A percentile compares a stretch with the other conserved stretches of the same genome.
phyloP scores from a whole-genome alignment of 129 eudicot species.

The Arctium lappa region DNA sequence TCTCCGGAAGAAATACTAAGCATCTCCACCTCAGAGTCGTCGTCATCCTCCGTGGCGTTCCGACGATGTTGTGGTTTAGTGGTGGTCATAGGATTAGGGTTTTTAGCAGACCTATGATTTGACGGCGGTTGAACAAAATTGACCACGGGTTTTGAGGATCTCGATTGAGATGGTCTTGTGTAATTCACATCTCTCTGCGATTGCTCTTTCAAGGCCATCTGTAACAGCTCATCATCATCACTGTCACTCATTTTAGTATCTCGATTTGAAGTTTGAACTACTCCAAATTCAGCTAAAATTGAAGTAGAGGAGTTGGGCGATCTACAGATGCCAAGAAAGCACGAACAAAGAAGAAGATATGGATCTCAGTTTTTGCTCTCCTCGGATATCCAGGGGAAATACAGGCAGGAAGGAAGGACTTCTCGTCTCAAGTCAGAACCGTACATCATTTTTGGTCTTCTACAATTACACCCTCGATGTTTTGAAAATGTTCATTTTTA shows the following conservation, averaged over 20 bases:
- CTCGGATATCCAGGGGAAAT: not conserved
- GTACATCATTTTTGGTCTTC: not conserved
- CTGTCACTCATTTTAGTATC: constrained; percentile 56
- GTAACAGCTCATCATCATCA: constrained; percentile 91
- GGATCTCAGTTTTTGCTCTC: constrained; percentile 24
- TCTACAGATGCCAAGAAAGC: not conserved
- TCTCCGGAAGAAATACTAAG: constrained; percentile 94
- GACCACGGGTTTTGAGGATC: constrained; percentile 61
- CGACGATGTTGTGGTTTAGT: constrained; percentile 33
- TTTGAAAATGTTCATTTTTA: not conserved
- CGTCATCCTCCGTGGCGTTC: constrained; percentile 68
- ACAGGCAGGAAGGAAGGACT: constrained; percentile 8
- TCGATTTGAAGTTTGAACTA: constrained; percentile 4
- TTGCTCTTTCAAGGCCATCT: constrained; percentile 86
- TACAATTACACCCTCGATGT: not conserved
- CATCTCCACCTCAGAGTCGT: constrained; percentile 94
- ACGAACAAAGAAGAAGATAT: not conserved
- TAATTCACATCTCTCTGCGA: constrained; percentile 70
- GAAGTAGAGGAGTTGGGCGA: not conserved
- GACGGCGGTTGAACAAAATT: constrained; percentile 85
- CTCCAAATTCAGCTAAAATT: constrained; percentile 1
- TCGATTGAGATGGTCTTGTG: constrained; percentile 47
- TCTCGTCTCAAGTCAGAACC: constrained; percentile 7
- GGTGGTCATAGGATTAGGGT: constrained; percentile 16
- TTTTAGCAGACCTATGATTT: constrained; percentile 37